Percentiles rank a stretch among this genome's conserved stretches.
Conservation (phyloP, 192 early-diverging fungal genomes). For the Haplosporangium gracile region DNA sequence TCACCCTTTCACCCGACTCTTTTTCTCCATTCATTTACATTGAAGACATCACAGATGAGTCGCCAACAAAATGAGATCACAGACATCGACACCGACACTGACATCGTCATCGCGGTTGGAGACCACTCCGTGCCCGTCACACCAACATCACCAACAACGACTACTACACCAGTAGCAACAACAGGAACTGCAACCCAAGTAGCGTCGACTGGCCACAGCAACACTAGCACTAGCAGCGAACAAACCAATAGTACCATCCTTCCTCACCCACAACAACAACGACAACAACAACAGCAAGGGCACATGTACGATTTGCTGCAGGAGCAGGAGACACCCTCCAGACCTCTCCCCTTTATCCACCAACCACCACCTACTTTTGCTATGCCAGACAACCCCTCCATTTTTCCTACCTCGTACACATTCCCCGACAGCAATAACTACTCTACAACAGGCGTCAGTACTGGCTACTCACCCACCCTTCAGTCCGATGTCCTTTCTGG, state of each 20-base stretch:
- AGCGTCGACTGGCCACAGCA: neutral
- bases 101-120: neutral
- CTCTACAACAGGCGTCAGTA: neutral
- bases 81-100: constrained; percentile 1
- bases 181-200: constrained; percentile 2
- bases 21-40: neutral
- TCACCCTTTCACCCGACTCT: neutral
- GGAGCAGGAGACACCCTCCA: neutral
- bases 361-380: neutral
- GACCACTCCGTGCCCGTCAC: neutral
- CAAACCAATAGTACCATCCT: neutral
- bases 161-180: neutral
- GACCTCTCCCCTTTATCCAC: neutral
- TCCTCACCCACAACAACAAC: neutral
- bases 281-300: neutral
- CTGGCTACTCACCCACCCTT: constrained; percentile 28
- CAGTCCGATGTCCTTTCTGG: constrained; percentile 1
- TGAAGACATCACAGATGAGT: neutral
- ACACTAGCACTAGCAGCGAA: neutral
- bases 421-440: neutral
- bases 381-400: neutral
- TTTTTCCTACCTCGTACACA: neutral
- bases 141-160: neutral
- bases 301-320: neutral
- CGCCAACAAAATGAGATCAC: neutral